Percentiles rank a stretch among this genome's conserved stretches.
Evolutionary conservation across 2,329 filamentous ascomycete species (phyloP).

Genomic region (Nannizzia gypsea): DNA sequence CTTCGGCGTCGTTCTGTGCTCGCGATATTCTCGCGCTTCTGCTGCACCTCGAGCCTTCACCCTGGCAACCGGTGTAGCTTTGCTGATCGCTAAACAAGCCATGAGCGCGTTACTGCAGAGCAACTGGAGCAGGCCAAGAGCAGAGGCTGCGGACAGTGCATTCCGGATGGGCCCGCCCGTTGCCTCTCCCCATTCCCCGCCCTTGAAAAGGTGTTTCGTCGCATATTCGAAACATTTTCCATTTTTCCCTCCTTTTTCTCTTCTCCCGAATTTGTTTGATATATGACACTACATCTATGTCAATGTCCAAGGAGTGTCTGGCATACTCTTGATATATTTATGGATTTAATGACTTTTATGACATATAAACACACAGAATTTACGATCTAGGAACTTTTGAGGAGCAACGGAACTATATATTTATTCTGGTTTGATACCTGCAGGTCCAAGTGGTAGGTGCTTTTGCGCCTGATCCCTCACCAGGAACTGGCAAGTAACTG

Average conservation of each 20-base stretch:
- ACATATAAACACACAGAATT: neutral
- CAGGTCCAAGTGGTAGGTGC: neutral
- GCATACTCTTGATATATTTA: neutral
- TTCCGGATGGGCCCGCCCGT: neutral
- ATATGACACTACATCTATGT: neutral
- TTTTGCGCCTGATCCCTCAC: neutral
- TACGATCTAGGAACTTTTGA: neutral
- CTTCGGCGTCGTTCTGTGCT: neutral
- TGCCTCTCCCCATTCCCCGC: neutral
- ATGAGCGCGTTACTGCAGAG: neutral
- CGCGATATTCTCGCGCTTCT: constrained; percentile 4
- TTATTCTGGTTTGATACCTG: neutral
- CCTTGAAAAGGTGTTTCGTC: neutral
- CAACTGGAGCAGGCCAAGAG: neutral
- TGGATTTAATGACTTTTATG: neutral
- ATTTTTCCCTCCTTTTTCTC: neutral
- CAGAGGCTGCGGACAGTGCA: neutral
- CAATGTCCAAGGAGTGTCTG: neutral
- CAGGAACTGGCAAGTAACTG: neutral
- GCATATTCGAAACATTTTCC: neutral
- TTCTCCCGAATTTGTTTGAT: neutral
- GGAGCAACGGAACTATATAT: neutral
- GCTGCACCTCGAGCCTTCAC: neutral
- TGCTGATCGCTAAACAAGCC: neutral
- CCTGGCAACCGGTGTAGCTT: constrained; percentile 3